Evolutionary conservation across 345 rosid genomes (phyloP).

Genomic region (Citrus sinensis): DNA sequence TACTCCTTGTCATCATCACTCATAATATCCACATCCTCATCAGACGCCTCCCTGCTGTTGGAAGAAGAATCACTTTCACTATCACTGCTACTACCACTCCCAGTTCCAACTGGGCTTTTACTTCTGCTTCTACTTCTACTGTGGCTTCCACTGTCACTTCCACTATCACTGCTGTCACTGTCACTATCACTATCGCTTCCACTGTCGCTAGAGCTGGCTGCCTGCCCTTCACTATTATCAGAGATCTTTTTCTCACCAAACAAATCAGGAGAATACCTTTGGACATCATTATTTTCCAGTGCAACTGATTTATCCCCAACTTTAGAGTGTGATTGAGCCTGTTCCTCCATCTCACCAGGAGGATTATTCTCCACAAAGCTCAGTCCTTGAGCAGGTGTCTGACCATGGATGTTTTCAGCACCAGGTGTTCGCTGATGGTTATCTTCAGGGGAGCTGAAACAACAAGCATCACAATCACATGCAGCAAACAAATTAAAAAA

Average conservation of each 20-base stretch:
- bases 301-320: slow-evolving; percentile 37
- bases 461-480: background rate
- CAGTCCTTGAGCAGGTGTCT: slow-evolving; percentile 43
- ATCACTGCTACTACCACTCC: slow-evolving; percentile 85
- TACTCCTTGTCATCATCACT: slow-evolving; percentile 74
- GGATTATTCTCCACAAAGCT: slow-evolving; percentile 37
- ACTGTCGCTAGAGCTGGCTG: slow-evolving; percentile 77
- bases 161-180: slow-evolving; percentile 62
- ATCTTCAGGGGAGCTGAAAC: slow-evolving; percentile 76
- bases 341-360: slow-evolving; percentile 31
- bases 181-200: slow-evolving; percentile 73
- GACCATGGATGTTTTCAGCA: slow-evolving; percentile 42
- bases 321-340: slow-evolving; percentile 33
- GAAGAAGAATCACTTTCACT: slow-evolving; percentile 92
- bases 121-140: slow-evolving; percentile 49
- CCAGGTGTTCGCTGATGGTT: slow-evolving; percentile 36
- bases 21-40: slow-evolving; percentile 95
- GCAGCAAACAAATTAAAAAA: background rate
- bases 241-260: slow-evolving; percentile 60
- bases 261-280: slow-evolving; percentile 54
- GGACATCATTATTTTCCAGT: slow-evolving; percentile 42
- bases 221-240: slow-evolving; percentile 63
- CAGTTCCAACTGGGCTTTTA: slow-evolving; percentile 46
- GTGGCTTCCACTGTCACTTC: slow-evolving; percentile 57
- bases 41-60: slow-evolving; percentile 81